Base-by-base conservation (phyloP, 192 early-diverging fungal species). In the Lobosporangium transversale region DNA sequence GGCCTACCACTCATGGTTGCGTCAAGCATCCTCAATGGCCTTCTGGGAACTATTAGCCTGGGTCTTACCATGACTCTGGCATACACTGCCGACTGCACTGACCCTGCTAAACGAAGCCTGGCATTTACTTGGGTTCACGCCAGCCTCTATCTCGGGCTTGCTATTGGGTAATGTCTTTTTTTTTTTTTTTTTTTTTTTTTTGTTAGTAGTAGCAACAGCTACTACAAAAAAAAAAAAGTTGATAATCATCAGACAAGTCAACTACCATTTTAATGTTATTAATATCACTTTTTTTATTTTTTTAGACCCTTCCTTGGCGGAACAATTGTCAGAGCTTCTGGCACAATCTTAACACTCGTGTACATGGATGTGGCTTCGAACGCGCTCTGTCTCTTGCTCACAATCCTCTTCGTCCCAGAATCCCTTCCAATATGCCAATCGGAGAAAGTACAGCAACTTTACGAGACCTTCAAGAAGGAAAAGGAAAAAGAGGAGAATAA, bases 31-130 rank as follows among this genome's bases (percentile, higher is more conserved):
- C 33, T 67, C 42, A 57, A 33, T 20, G 73, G 73, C 3, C 59
- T 76, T 6, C 26, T 76, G 20, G 73, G 73, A 2, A 65, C 64
- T 29, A 35, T 24, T 6, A 57, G 17, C 14, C 9, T 62, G 23
- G 59, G 65, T 17, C 1, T 48, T 14, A 67, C 73, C n/a, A 67
- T 76, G 64, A 23, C 32, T 18, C 45, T 76, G 6, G 73, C 73
- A 24, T 76, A 76, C 18, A 48, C 73, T 8, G 73, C 73, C 6
- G 73, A 76, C 15, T 76, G 73, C 33, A 76, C 73, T 9, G 73
- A 76, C 27, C 73, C 73, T 7, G 58, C 53, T 2, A 67, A 76
- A 26, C 58, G 73, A 10, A 62, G 64, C n/a, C 53, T 66, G 18
- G 58, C 52, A 2, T 76, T 53, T 33, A 67, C 73, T 1, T 76